Evolutionary conservation across 371 early-diverging fungal species (phyloP), one percentile per base, ranked within the genome.

Genomic region (Mortierella sp.): DNA sequence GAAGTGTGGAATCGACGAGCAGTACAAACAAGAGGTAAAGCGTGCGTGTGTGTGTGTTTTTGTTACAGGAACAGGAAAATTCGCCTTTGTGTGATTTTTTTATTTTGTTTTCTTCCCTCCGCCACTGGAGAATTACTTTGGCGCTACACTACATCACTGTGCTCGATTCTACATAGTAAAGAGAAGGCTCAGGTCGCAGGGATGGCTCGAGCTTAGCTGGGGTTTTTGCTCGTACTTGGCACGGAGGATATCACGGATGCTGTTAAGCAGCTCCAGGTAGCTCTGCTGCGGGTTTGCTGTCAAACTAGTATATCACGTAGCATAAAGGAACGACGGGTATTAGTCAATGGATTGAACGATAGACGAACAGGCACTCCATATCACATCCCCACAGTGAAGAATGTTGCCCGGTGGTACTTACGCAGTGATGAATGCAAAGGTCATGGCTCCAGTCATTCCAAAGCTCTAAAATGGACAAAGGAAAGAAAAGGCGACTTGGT

Each of bases 401-500:
- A 22, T 29, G 24, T 19, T 19, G 2, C 24, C 24, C 22, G 24
- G 10, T 48, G 24, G 16, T 19, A 71, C 86, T 85, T 76, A 86
- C 79, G 90, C 93, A 53, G 87, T 86, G 70, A 94, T 92, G 19
- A 97, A 91, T 0, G 97, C 96, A 76, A 92, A 93, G 14, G 93
- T 93, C 95, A 98, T 94, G 31, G 98, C 98, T 34, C 98, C 95
- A 0, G 94, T 94, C 71, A 90, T 89, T 37, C 86, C 81, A 89
- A 89, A 89, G 3, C 72, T 34, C 61, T 61, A 9, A 37, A 61
- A 22, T 7, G 10, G 22, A 9, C 14, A 44, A 29, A 47, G 9
- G 66, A 43, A 29, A 13, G 13, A 11, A 41, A 6, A 9, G 34
- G 2, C 4, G 16, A 41, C 11, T 19, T 22, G 37, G 31, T 45